phyloP scores from a whole-genome alignment of 78 protist species.

The Protostelium mycophagum region DNA sequence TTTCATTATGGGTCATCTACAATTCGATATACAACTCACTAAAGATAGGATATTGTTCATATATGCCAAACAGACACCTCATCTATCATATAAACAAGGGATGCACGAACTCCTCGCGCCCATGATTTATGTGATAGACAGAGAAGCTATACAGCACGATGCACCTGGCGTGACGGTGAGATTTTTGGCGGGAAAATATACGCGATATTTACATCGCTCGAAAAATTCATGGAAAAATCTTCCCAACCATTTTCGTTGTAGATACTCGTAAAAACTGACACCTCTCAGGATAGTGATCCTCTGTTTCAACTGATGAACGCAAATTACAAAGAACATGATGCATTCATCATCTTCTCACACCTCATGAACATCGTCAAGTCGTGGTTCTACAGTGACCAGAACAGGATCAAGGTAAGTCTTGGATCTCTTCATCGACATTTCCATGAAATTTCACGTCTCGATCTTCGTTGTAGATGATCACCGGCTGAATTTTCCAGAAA shows the following conservation, averaged over 20 bases:
- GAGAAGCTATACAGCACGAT: constrained; percentile 19
- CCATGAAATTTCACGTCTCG: too few relatives aligned
- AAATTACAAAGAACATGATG: constrained; percentile 41
- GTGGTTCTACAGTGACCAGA: not conserved
- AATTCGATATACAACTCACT: too few relatives aligned
- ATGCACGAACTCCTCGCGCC: constrained; percentile 83
- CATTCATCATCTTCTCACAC: constrained; percentile 3
- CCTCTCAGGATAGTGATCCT: not conserved
- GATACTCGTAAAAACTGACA: too few relatives aligned
- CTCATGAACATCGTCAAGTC: constrained; percentile 22
- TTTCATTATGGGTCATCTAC: too few relatives aligned
- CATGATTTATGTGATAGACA: constrained; percentile 20
- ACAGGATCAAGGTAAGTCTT: not conserved
- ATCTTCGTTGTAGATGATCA: not conserved
- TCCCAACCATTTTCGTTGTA: too few relatives aligned
- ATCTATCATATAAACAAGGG: constrained; percentile 64
- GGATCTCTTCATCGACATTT: not conserved
- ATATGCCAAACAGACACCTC: constrained; percentile 37
- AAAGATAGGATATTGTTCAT: constrained; percentile 50
- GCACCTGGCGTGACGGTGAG: not conserved
- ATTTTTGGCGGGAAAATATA: too few relatives aligned
- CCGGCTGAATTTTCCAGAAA: too few relatives aligned
- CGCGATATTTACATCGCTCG: too few relatives aligned
- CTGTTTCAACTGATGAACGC: not conserved
- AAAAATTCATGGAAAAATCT: not conserved